Evolutionary conservation across 805 yeast species (phyloP), one percentile per base, ranked within the genome.

Genomic region (Yueomyces sinensis): DNA sequence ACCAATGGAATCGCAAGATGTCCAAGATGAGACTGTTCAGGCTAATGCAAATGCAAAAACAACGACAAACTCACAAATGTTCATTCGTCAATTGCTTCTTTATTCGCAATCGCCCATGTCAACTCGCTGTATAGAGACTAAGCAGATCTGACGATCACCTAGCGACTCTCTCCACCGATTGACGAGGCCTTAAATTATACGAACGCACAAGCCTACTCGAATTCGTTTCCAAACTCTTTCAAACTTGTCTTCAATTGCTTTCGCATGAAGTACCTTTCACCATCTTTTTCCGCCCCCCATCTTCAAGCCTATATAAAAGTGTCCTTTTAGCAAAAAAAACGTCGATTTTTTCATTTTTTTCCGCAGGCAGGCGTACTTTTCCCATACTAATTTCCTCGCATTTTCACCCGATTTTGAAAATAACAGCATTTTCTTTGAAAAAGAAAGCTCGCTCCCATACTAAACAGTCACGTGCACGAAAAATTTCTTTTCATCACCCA

Each of bases 21-120:
- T 41, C 52, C 46, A 44, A 37, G 48, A 47, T 50, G 41, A 49
- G 56, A 46, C 56, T 49, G 54, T 51, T 51, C 56, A 49, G 54
- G 56, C 42, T 46, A 38, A 37, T 37, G 30, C 30, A 37, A 27
- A 27, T 16, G 15, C 25, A 29, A 31, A 18, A 22, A 18, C 28
- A 17, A 33, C 27, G 36, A 25, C 23, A 17, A 30, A 17, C 24
- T 7, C 17, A 15, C 29, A 29, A 15, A 29, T 15, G n/a, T 29
- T 14, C 17, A 30, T 18, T 30, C 16, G 22, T n/a, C 5, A n/a
- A 5, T 6, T 30, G 13, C 17, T 30, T n/a, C 23, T 16, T 27
- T 11, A 20, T 7, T 20, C 24, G 24, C 42, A 44, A 38, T 41
- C 44, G 37, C 54, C 50, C 56, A 39, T 49, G 50, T 44, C 45